Percentiles rank a stretch among this genome's conserved stretches.
These are phyloP conservation scores for Boletales sp. DNA, from an alignment of 768 basidiomycete genomes.

Conservation along the genomic window DNA sequence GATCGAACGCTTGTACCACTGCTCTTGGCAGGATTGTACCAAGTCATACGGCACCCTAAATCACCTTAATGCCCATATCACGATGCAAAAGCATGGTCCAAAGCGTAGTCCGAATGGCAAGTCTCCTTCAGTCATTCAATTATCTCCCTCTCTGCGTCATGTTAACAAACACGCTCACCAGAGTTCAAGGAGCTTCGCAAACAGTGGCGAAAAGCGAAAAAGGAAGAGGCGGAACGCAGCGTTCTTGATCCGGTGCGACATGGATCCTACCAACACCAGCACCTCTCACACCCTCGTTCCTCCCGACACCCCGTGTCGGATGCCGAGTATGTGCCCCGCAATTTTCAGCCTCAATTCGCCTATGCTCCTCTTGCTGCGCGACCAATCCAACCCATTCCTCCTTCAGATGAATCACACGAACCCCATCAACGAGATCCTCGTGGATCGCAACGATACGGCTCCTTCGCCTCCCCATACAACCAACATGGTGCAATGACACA, in stretches of 20 bases:
- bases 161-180: conserved; percentile 29
- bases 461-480: conserved; percentile 17
- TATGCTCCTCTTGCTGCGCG: conserved; percentile 25
- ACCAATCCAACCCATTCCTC: conserved; percentile 7
- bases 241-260: conserved; percentile 14
- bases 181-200: conserved; percentile 99
- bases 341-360: conserved; percentile 17
- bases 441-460: conserved; percentile 25
- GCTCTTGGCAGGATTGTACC: conserved; percentile 72
- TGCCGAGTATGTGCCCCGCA: conserved; percentile 19
- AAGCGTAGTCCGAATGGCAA: conserved; percentile 89
- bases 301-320: conserved; percentile 26
- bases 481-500: conserved; percentile 15
- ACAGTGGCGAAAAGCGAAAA: conserved; percentile 92
- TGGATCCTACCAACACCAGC: conserved; percentile 16
- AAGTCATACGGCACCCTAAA: conserved; percentile 95
- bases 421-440: conserved; percentile 18
- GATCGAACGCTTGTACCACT: conserved; percentile 90
- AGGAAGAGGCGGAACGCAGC: conserved; percentile 50
- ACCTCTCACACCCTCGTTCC: conserved; percentile 17
- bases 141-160: not conserved
- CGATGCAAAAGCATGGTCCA: conserved; percentile 94
- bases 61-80: conserved; percentile 96
- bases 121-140: conserved; percentile 21
- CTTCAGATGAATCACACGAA: conserved; percentile 21